Base-by-base conservation (phyloP, 140 eudicot species). In the Cichorium intybus region DNA sequence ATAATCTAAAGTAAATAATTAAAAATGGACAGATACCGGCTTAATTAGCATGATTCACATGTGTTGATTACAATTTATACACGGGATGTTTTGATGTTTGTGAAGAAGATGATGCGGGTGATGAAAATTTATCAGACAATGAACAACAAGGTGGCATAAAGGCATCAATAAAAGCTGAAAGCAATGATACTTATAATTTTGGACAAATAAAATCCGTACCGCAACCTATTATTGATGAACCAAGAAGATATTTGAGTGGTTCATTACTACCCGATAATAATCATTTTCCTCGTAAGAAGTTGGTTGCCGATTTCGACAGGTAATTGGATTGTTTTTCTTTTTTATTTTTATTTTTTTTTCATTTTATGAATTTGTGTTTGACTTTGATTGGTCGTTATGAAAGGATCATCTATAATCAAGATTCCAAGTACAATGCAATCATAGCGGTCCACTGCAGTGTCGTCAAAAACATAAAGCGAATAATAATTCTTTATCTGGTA, bases 31-130 rank as follows among this genome's bases (percentile, higher is more conserved):
- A 49, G 60, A 48, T 47, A 34, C 12, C 12, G 24, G 52, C 35
- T 16, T 46, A 60, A 49, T 15, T 16, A 2, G 21, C 55, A 67
- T 65, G 4, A 10, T 3, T 31, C n/a, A 66, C 69, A 46, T 15
- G 54, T 35, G 26, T 26, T 16, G 26, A 7, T 24, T 1, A 15
- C 15, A 43, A 28, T 43, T n/a, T 41, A 63, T 74, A 73, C 87
- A 92, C 96, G 83, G 98, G 91, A 24, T 92, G 91, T 79, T 92
- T 92, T 34, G 98, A 92, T 80, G 78, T 92, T 24, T 76, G 84
- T 69, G 95, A 85, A 68, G 93, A 88, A 70, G 90, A 85, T 47
- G 72, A 52, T n/a, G 66, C 53, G 82, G 84, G 66, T 75, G 79
- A 77, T 60, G 76, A 78, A 24, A 47, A 49, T 52, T 78, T 29